These are phyloP conservation scores for Trichoderma arundinaceum DNA, from an alignment of 2,329 filamentous ascomycete species.

Conservation along the genomic window DNA sequence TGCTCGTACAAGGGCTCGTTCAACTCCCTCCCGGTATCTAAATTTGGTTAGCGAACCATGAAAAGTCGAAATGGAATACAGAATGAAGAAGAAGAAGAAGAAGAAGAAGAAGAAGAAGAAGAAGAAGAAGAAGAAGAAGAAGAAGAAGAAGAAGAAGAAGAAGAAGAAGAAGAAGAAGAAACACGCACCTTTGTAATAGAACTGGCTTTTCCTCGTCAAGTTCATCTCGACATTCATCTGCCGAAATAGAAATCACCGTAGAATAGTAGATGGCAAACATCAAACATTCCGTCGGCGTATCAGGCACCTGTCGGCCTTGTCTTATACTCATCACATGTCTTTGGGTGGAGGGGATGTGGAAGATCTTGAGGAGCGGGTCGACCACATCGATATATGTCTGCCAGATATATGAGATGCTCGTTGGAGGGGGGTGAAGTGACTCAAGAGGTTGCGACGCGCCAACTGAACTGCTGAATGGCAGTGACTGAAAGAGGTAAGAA, in stretches of 20 bases:
- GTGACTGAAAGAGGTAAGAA: not conserved
- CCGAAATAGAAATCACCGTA: slow-evolving; percentile 19
- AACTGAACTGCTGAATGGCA: not conserved
- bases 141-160: too few relatives aligned
- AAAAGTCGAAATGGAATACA: not conserved
- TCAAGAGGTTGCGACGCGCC: not conserved
- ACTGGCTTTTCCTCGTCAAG: slow-evolving; percentile 16
- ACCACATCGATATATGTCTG: slow-evolving; percentile 32
- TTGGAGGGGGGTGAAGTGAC: slow-evolving; percentile 18
- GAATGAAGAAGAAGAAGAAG: not conserved
- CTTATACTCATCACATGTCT: slow-evolving; percentile 16
- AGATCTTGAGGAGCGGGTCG: slow-evolving; percentile 33
- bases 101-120: too few relatives aligned
- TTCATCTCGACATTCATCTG: slow-evolving; percentile 20
- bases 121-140: too few relatives aligned
- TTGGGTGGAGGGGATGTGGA: slow-evolving; percentile 32
- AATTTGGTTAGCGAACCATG: not conserved
- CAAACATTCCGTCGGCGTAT: slow-evolving; percentile 28
- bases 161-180: not conserved
- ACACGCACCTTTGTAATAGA: slow-evolving; percentile 24
- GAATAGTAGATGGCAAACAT: slow-evolving; percentile 34
- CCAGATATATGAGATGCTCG: slow-evolving; percentile 29
- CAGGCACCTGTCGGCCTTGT: slow-evolving; percentile 6
- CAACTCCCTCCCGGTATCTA: slow-evolving; percentile 8
- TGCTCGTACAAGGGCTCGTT: slow-evolving; percentile 14